Conservation (phyloP, 805 yeast genomes). For the Ogataea haglerorum region DNA sequence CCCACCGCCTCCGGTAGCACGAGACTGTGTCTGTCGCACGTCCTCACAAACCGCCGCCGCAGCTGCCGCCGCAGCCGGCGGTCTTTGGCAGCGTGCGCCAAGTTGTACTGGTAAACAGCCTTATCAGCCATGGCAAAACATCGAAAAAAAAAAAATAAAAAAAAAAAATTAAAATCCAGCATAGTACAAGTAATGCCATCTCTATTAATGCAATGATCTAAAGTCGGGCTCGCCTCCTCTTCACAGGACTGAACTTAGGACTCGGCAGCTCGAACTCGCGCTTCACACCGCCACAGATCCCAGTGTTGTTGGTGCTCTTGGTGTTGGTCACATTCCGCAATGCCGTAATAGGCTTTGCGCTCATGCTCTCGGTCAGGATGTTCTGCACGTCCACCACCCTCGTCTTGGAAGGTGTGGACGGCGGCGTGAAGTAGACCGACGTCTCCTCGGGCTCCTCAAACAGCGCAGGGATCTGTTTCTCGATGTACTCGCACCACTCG, state of each 20-base stretch:
- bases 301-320: not conserved
- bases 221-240: constrained; percentile 1
- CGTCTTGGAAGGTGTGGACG: constrained; percentile 20
- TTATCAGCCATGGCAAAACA: constrained; percentile 2
- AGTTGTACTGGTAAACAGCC: constrained; percentile 19
- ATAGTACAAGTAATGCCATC: not conserved
- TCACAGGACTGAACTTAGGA: constrained; percentile 11
- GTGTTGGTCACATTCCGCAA: constrained; percentile 5
- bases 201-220: not conserved
- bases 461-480: constrained; percentile 53
- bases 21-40: constrained; percentile 14
- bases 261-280: constrained; percentile 4
- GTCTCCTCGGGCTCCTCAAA: constrained; percentile 40
- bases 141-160: not conserved
- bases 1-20: constrained; percentile 16
- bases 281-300: too few species aligned
- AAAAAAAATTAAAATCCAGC: not conserved
- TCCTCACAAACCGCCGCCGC: constrained; percentile 13
- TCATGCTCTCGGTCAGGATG: not conserved
- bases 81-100: constrained; percentile 15
- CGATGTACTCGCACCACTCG: constrained; percentile 61
- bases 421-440: constrained; percentile 23
- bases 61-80: constrained; percentile 18
- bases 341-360: not conserved
- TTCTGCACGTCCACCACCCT: constrained; percentile 4